Evolutionary conservation across 148 eudicot species (phyloP).

Genomic region (Talinum fruticosum): DNA sequence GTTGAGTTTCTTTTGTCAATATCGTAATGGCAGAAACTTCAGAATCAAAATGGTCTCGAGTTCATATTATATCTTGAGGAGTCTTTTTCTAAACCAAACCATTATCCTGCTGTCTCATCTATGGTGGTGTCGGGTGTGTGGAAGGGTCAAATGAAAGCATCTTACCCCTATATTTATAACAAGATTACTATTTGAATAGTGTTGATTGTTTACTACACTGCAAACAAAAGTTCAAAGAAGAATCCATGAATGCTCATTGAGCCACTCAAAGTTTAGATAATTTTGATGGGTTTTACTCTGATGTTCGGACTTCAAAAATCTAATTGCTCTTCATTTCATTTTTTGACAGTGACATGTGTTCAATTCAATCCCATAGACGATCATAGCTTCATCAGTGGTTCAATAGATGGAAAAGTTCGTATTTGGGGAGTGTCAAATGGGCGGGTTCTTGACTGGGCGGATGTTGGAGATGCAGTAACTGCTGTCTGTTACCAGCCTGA

Average conservation of each 20-base stretch:
- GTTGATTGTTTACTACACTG: no score
- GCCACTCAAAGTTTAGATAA: not conserved
- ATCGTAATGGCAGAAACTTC: not conserved
- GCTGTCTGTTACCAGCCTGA: slow-evolving; percentile 74
- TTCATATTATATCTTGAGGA: not conserved
- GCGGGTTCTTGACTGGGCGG: slow-evolving; percentile 81
- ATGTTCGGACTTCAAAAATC: not conserved
- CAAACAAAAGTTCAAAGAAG: no score
- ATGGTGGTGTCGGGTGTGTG: no score
- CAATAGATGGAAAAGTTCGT: slow-evolving; percentile 87
- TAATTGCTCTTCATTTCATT: slow-evolving; percentile 10
- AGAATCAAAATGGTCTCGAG: not conserved
- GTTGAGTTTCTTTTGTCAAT: not conserved
- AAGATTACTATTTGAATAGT: no score
- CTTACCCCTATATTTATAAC: no score
- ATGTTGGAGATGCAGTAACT: slow-evolving; percentile 58
- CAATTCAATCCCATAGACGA: slow-evolving; percentile 78
- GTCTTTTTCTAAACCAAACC: not conserved
- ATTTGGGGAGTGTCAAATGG: slow-evolving; percentile 55
- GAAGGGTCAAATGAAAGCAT: no score
- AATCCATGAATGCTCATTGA: no score
- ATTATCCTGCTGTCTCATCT: no score
- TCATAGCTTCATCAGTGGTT: slow-evolving; percentile 73
- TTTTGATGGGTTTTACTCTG: not conserved
- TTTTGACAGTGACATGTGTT: slow-evolving; percentile 67